Base-by-base conservation (phyloP, 2,329 filamentous ascomycete species). In the Triangularia verruculosa region DNA sequence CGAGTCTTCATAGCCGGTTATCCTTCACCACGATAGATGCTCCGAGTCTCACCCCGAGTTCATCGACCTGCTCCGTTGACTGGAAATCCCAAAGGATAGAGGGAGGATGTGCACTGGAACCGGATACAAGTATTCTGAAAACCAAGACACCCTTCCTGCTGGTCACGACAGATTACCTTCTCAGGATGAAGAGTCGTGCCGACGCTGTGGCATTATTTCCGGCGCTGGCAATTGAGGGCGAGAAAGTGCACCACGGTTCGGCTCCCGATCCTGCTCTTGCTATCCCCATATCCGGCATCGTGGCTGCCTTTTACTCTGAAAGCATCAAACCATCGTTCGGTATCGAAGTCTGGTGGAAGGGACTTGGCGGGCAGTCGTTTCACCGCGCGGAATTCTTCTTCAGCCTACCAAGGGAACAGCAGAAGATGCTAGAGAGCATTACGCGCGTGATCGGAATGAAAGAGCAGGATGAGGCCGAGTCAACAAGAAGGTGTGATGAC, bases 281-380 rank as follows among this genome's bases (percentile, higher is more conserved):
- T 57, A 78, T 86, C 7, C 81, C 83, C 0, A 72, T 85, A 7
- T 77, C 79, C 15, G 79, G 77, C 39, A 76, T 86, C 24, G 80
- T 86, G 39, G 81, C 83, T 2, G 78, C 79, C 1, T 85, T 84
- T 66, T 78, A 78, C 28, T 80, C 83, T 28, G 83, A 85, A 68
- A 79, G 78, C 52, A 78, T 78, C 1, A 77, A 79, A 55, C 78
- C 81, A 12, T 78, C 80, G 6, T 83, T 82, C 53, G 82, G 82
- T 5, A 72, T 86, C 58, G 83, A 86, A 69, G 76, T 86, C 1
- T 86, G 83, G 83, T 86, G 83, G 83, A 80, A 78, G 63, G 79
- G 79, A 13, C 71, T 77, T 62, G 77, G 79, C 2, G 75, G 77
- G 12, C 73, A 82, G 47, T 74, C 78, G 13, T 85, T 82, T 66